phyloP scores from a whole-genome alignment of 1,284 basidiomycete genomes.

The Malassezia nana region DNA sequence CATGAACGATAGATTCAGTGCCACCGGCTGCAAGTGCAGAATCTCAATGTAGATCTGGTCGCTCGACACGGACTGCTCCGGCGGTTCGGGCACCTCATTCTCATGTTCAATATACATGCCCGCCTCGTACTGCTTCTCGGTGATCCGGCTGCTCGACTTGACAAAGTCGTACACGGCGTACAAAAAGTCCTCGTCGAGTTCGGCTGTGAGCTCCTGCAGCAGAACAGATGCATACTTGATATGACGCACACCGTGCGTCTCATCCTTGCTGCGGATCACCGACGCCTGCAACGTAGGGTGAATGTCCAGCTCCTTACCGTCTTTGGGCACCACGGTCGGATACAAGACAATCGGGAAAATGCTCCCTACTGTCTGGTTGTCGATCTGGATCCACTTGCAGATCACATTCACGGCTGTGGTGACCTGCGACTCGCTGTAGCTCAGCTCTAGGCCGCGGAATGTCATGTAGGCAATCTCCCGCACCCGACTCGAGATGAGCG shows the following conservation, averaged over 20 bases:
- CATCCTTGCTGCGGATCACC: conserved; percentile 78
- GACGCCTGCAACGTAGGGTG: conserved; percentile 84
- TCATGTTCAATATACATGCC: conserved; percentile 63
- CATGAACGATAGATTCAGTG: conserved; percentile 90
- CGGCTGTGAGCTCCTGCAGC: conserved; percentile 85
- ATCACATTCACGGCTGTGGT: conserved; percentile 72
- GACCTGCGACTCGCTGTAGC: conserved; percentile 71
- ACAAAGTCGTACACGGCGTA: conserved; percentile 85
- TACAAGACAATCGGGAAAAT: conserved; percentile 91
- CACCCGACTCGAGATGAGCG: conserved; percentile 76
- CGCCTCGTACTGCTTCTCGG: conserved; percentile 19
- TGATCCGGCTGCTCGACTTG: conserved; percentile 55
- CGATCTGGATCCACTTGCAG: conserved; percentile 80
- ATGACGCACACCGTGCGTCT: conserved; percentile 80
- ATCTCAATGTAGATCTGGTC: conserved; percentile 86
- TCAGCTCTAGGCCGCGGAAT: conserved; percentile 68
- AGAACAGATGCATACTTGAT: conserved; percentile 94
- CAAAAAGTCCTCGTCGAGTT: conserved; percentile 91
- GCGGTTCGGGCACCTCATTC: conserved; percentile 70
- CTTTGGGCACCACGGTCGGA: conserved; percentile 79
- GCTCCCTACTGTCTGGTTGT: conserved; percentile 90
- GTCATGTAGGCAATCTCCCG: conserved; percentile 85
- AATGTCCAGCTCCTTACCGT: conserved; percentile 64
- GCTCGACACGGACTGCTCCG: conserved; percentile 49
- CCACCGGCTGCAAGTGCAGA: conserved; percentile 90